Evolutionary conservation across 257 asterid species (phyloP), one percentile per base, ranked within the genome.

Genomic region (Linderniella brevidens): DNA sequence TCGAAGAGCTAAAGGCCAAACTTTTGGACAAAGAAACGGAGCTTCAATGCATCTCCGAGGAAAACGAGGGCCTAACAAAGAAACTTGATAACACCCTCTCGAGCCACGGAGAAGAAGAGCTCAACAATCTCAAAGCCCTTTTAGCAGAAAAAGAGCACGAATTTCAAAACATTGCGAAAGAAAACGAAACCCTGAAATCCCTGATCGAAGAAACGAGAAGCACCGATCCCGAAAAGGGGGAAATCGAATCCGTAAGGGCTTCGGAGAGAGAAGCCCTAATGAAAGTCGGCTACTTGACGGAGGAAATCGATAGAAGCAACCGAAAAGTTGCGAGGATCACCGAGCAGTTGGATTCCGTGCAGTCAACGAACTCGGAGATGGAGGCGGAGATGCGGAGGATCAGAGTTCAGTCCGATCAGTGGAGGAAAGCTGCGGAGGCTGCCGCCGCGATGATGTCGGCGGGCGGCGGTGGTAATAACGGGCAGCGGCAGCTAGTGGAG

Each of bases 361-460:
- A 80, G 62, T 61, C 67, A 11, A 62, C 72, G 13, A 77, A 77
- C 38, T 58, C 69, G 8, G 93, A 80, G 55, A 64, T 80, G 80
- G 93, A 77, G 60, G 64, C 67, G 0, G 93, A 74, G 59, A 19
- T 77, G 13, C 72, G 85, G 61, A 74, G 70, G 77, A 60, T 77
- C 13, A 74, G 69, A 49, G 83, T 80, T 53, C 93, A 77, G 58
- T 70, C 77, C 6, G 73, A 77, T 38, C 93, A 80, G 65, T 80
- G 87, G 81, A 68, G 87, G 56, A 80, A 80, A 60, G 92, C 92
- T n/a, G 92, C 92, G 4, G 92, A 80, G 59, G 79, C 78, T 11
- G 87, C 92, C 9, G 72, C 93, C 0, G 62, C 81, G 12, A 80
- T 80, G 73, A 67, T 80, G 32, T 67, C 84, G 25, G 48, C 71